A percentile compares a stretch with the other conserved stretches of the same genome.
phyloP scores from a whole-genome alignment of 768 basidiomycete genomes.

The Roridomyces roridus region DNA sequence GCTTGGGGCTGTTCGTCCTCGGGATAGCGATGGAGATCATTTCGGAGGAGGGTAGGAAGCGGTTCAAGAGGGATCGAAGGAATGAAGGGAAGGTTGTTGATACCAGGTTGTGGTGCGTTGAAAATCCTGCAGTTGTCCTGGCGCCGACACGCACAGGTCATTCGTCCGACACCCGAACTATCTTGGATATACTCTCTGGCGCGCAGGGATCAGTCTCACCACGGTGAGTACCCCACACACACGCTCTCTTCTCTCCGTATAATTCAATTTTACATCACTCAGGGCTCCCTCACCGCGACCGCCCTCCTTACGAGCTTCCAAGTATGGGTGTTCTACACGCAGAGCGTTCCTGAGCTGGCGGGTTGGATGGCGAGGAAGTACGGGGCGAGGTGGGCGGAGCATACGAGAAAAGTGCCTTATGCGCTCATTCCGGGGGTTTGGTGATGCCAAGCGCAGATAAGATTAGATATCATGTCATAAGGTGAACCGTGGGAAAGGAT shows the following conservation, averaged over 20 bases:
- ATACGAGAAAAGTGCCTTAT: constrained; percentile 14
- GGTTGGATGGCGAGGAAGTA: constrained; percentile 13
- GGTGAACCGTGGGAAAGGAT: too few relatives aligned
- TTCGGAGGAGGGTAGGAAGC: constrained; percentile 27
- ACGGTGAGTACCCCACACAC: constrained; percentile 10
- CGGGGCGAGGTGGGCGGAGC: constrained; percentile 14
- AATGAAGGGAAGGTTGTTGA: constrained; percentile 30
- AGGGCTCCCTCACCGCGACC: constrained; percentile 16
- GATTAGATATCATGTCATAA: too few relatives aligned
- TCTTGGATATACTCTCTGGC: constrained; percentile 31
- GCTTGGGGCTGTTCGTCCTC: constrained; percentile 20
- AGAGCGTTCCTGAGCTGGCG: constrained; percentile 1
- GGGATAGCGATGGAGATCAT: constrained; percentile 26
- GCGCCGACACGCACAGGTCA: not conserved
- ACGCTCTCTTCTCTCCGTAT: not conserved
- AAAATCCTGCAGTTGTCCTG: not conserved
- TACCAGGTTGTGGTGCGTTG: constrained; percentile 29
- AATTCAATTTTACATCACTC: too few relatives aligned
- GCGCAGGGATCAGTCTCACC: constrained; percentile 27
- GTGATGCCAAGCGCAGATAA: not conserved
- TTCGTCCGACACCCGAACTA: constrained; percentile 34
- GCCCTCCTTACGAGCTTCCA: not conserved
- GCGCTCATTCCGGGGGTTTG: constrained; percentile 19
- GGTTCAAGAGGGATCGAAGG: constrained; percentile 30
- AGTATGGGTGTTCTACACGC: not conserved